Base-by-base conservation (phyloP, 768 basidiomycete genomes). In the Leccinum variicolor region DNA sequence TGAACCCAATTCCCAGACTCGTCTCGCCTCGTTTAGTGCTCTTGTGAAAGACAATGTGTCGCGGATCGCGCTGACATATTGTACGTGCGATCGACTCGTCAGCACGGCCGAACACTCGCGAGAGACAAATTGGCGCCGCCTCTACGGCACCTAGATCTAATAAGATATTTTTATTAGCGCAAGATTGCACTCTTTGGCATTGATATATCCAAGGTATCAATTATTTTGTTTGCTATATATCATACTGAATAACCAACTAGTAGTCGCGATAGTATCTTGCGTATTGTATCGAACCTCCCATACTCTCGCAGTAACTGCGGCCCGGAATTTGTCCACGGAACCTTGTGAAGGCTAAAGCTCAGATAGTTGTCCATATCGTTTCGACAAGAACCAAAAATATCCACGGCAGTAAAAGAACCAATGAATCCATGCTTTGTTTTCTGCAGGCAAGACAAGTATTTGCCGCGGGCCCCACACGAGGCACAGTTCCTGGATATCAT, bases 151-250 rank as follows among this genome's bases (percentile, higher is more conserved):
- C 71, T 85, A 26, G 87, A 87, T 59, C 77, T 77, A 88, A 90
- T 66, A 85, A 89, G 68, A 73, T 62, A 73, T 15, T 90, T 87
- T 68, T 71, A 89, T 1, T 80, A 86, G 59, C 74, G 84, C n/a
- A 86, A 90, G 62, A 83, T 89, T 17, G 78, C 74, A 3, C 77
- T 77, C 3, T 89, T 89, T 63, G 86, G 86, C 1, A 81, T 87
- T 68, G 26, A 26, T 7, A 80, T 81, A 14, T 60, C 70, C 13
- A 86, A 84, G 72, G 84, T 64, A 52, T 14, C 77, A 7, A 2
- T 14, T 17, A 21, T 25, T 14, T 19, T 54, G 4, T 13, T 34
- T 17, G 1, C 6, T 29, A 17, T 54, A 14, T n/a, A 25, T 25
- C 43, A 7, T 17, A 10, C 54, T 62, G 10, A 61, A 28, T 6